A percentile compares a stretch with the other conserved stretches of the same genome.
Evolutionary conservation across 2,329 filamentous ascomycete genomes (phyloP).

Genomic region (Reticulascus tulasneorum): DNA sequence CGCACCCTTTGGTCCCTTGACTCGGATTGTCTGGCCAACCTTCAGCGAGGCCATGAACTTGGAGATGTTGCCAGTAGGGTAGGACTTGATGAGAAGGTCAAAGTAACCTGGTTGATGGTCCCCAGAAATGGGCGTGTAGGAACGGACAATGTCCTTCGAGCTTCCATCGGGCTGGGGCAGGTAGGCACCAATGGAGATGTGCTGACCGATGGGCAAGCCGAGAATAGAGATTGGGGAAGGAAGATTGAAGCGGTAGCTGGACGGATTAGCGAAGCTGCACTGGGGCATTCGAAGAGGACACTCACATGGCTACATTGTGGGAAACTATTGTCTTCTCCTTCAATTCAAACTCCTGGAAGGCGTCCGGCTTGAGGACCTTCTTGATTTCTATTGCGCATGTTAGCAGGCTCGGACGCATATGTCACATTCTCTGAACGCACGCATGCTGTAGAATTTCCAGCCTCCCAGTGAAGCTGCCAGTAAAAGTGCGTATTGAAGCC

Average conservation of each 20-base stretch:
- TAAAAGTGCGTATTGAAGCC: constrained; percentile 65
- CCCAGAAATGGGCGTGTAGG: constrained; percentile 87
- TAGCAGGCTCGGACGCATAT: constrained; percentile 2
- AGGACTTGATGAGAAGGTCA: constrained; percentile 96
- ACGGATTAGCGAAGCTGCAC: constrained; percentile 5
- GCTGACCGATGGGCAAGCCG: constrained; percentile 95
- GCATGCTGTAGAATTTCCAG: constrained; percentile 66
- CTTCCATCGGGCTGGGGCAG: constrained; percentile 65
- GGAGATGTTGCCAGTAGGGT: constrained; percentile 96
- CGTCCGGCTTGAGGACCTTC: constrained; percentile 80
- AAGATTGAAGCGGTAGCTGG: constrained; percentile 86
- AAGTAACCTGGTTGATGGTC: constrained; percentile 89
- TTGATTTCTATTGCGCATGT: constrained; percentile 58
- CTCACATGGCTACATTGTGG: constrained; percentile 95
- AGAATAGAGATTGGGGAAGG: constrained; percentile 75
- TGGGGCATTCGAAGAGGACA: constrained; percentile 11
- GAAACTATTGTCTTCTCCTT: constrained; percentile 93
- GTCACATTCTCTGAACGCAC: constrained; percentile 53
- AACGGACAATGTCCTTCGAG: constrained; percentile 80
- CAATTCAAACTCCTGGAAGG: constrained; percentile 89
- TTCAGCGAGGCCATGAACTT: constrained; percentile 81
- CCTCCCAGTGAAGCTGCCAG: constrained; percentile 63
- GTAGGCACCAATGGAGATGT: constrained; percentile 90
- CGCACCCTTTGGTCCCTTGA: constrained; percentile 92
- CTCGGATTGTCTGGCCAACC: constrained; percentile 83